Evolutionary conservation across 2,329 filamentous ascomycete species (phyloP).

Genomic region (Verticillium nonalfalfae): DNA sequence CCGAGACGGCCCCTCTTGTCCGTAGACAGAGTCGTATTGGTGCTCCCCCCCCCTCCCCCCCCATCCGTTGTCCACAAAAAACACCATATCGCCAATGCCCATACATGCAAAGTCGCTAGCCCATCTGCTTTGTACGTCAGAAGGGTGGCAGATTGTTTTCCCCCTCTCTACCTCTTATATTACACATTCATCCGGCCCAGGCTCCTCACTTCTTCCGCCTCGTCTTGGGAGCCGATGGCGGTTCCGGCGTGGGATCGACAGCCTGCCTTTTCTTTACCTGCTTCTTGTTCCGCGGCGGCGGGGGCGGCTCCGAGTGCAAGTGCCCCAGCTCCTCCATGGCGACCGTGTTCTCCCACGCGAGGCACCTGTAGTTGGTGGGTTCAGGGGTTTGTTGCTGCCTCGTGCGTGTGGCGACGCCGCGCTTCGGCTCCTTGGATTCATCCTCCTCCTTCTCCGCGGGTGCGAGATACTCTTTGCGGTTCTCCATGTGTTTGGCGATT

Average conservation of each 20-base stretch:
- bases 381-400: conserved; percentile 39
- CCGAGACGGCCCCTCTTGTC: not conserved
- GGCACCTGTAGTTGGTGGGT: conserved; percentile 39
- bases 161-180: not conserved
- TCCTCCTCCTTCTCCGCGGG: conserved; percentile 31
- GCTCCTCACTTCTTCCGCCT: conserved; percentile 11
- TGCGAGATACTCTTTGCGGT: conserved; percentile 66
- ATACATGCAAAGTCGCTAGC: not conserved
- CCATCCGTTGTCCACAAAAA: not conserved
- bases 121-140: not conserved
- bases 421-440: conserved; percentile 30
- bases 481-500: conserved; percentile 75
- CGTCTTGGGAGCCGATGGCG: conserved; percentile 16
- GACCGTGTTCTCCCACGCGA: conserved; percentile 50
- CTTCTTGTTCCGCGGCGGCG: conserved; percentile 44
- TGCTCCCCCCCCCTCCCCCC: not conserved
- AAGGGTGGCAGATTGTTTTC: not conserved
- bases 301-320: conserved; percentile 48
- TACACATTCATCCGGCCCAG: not conserved
- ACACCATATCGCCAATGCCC: not conserved
- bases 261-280: conserved; percentile 45
- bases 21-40: not conserved
- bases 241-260: conserved; percentile 12
- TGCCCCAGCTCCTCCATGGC: conserved; percentile 52
- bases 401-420: conserved; percentile 38